phyloP scores from a whole-genome alignment of 177 flowering plant species.

The Vitis hybrid region DNA sequence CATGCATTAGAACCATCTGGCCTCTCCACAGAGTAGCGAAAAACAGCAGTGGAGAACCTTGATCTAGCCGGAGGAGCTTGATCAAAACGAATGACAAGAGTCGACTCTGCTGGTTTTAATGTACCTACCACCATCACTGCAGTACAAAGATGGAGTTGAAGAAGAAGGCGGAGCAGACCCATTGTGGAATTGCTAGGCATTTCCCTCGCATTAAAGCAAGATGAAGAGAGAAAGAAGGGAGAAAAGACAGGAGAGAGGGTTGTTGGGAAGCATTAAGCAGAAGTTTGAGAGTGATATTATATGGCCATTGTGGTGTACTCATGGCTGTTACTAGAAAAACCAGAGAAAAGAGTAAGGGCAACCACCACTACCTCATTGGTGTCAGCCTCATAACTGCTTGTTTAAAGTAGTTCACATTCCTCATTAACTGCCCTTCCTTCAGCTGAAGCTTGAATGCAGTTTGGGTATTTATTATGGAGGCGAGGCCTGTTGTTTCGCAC shows the following conservation, averaged over 20 bases:
- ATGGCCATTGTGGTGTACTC: background rate
- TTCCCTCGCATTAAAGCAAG: conserved; percentile 17
- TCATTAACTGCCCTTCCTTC: conserved; percentile 17
- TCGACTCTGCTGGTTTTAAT: conserved; percentile 25
- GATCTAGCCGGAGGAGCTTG: conserved; percentile 38
- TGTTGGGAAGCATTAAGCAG: background rate
- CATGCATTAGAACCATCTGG: conserved; percentile 40
- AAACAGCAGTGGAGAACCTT: conserved; percentile 40
- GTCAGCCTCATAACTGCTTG: conserved; percentile 35
- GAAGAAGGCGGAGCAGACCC: conserved; percentile 24
- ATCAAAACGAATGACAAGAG: conserved; percentile 34
- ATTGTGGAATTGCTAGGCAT: conserved; percentile 13
- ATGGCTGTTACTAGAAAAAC: background rate
- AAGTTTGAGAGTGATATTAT: background rate
- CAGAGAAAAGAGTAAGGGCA: conserved; percentile 11
- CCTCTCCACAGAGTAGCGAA: conserved; percentile 33
- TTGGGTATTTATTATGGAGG: no score
- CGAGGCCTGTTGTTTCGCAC: no score
- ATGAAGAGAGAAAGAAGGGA: background rate
- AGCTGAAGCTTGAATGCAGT: no score
- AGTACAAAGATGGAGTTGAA: conserved; percentile 15
- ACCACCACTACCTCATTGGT: conserved; percentile 32
- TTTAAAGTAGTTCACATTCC: conserved; percentile 28
- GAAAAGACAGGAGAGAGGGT: background rate
- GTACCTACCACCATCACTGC: conserved; percentile 17